Evolutionary conservation across 306 rosid genomes (phyloP), one percentile per base, ranked within the genome.

Genomic region (Pyrus pyrifolia): DNA sequence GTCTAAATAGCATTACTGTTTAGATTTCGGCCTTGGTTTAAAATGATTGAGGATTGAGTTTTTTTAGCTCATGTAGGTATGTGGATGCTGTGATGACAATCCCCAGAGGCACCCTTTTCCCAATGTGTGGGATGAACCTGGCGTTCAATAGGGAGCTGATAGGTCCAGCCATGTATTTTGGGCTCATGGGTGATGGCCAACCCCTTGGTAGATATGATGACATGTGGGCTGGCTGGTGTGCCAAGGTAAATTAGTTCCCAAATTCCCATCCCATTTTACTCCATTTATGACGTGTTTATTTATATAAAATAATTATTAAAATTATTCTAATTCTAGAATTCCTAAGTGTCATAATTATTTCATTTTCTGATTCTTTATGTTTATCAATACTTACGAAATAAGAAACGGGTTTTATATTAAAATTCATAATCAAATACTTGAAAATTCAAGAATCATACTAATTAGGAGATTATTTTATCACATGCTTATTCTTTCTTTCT

Each of bases 161-260:
- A 8, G 88, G 91, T 35, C 87, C 85, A n/a, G 84, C 87, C 25
- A 75, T 87, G 91, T 87, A 80, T 45, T 85, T 85, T 76, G 87
- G 87, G 35, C 88, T 87, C 70, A 84, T 82, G 88, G 88, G 88
- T 8, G 83, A 84, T 72, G 88, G 91, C 22, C 87, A 73, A 57
- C 87, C 88, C 15, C 78, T 82, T 44, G 82, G 88, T 57, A 76
- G 85, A 59, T 87, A 85, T 66, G 87, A 87, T 52, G 84, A 87
- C 49, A 87, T 87, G 85, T 85, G 91, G 87, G 85, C 85, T 27
- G 88, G 85, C 35, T 82, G 88, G 88, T 82, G 88, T 74, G 69
- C 79, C 33, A 80, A 85, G 88, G 83, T 87, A 78, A 51, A 51
- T 51, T 18, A 51, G n/a, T 12, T 12, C 33, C 6, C 18, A 3